phyloP scores from a whole-genome alignment of 495 filamentous ascomycete genomes.

The Daldinia childiae region DNA sequence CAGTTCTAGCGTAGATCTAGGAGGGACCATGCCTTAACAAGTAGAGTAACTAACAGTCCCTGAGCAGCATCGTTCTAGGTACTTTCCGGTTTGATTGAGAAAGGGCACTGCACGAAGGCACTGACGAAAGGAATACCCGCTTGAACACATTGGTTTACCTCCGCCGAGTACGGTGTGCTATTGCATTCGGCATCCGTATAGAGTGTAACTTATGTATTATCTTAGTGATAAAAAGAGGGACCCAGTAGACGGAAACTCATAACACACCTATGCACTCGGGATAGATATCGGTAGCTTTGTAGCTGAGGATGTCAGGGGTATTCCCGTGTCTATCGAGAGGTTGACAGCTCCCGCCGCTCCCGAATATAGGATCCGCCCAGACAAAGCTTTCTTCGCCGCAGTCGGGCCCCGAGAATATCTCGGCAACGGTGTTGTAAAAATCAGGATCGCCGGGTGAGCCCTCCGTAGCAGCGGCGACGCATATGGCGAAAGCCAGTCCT shows the following conservation, averaged over 20 bases:
- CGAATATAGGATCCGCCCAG: conserved; percentile 37
- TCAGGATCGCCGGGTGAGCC: conserved; percentile 25
- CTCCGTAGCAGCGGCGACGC: background rate
- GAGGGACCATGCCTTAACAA: background rate
- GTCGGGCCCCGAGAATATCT: conserved; percentile 29
- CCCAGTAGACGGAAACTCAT: background rate
- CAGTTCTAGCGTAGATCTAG: background rate
- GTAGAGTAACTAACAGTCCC: background rate
- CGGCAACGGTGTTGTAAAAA: conserved; percentile 35
- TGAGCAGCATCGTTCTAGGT: background rate
- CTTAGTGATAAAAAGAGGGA: background rate
- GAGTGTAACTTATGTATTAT: conserved; percentile 12
- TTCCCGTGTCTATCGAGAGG: conserved; percentile 35
- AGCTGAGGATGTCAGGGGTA: conserved; percentile 37
- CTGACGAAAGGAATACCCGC: conserved; percentile 36
- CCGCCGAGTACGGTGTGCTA: conserved; percentile 21
- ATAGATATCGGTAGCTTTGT: conserved; percentile 30
- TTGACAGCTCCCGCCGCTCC: conserved; percentile 31
- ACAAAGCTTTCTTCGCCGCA: conserved; percentile 28
- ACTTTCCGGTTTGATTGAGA: conserved; percentile 12
- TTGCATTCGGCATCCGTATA: conserved; percentile 34
- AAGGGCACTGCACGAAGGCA: conserved; percentile 33
- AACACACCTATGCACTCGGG: conserved; percentile 28
- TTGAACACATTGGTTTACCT: conserved; percentile 30
- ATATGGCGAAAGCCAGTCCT: conserved; percentile 1